Base-by-base conservation (phyloP, 352 stramenopile genomes). In the Globisporangium recalcitrans region DNA sequence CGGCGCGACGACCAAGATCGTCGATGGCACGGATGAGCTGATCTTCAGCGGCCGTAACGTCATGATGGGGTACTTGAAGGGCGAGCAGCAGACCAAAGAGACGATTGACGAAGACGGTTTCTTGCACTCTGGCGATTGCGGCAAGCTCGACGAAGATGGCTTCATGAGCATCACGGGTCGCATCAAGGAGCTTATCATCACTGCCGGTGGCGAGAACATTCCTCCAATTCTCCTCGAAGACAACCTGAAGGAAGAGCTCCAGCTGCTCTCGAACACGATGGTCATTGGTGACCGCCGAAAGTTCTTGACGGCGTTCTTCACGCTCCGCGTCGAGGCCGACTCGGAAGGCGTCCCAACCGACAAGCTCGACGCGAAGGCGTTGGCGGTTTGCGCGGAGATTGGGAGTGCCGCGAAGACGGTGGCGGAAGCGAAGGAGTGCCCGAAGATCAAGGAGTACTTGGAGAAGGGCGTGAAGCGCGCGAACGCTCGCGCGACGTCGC, bases 111-210 rank as follows among this genome's bases (percentile, higher is more conserved):
- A 67, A 1, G 85, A 98, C 1, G 96, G 96, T 13, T 98, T 85
- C 85, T 72, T 98, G 29, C 90, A 98, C 75, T 97, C 89, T 21
- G 96, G 96, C 24, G 96, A 98, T 68, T 95, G 91, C 42, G 95
- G 87, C 22, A 85, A 90, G 58, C 82, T 97, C 21, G 93, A 97
- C 60, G 76, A 89, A 27, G 74, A 93, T 40, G 89, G 93, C n/a
- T 98, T 98, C 70, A 87, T 98, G 78, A 80, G 70, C 47, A 98
- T 98, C 61, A 98, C 95, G 16, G 95, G 95, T 21, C 91, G 95
- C 60, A 98, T 98, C 76, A 98, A 98, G 73, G 95, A 98, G 72
- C 67, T 98, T 21, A 95, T 98, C 58, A 91, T 97, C 63, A 98
- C 93, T 42, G 94, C 95, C n/a, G 95, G 95, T 67, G 95, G 95